Evolutionary conservation across 1,284 basidiomycete species (phyloP).

Genomic region (Dichomitus squalens): DNA sequence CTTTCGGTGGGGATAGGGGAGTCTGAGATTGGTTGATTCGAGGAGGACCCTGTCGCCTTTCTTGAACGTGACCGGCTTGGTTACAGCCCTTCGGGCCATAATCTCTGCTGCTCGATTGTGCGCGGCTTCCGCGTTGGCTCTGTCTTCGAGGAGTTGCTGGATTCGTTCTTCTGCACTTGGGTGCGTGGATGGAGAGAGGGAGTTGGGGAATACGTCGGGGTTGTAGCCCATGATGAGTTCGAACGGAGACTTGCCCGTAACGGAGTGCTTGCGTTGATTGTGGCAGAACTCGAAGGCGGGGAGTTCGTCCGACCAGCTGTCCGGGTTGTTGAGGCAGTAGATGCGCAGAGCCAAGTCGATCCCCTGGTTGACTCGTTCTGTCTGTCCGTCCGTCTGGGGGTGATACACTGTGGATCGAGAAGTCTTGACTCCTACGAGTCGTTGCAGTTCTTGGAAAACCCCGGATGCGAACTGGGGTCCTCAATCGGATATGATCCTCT

Average conservation of each 20-base stretch:
- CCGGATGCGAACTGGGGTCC: too few species aligned
- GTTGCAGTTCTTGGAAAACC: too few species aligned
- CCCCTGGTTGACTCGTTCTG: constrained; percentile 34
- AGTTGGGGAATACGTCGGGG: not conserved
- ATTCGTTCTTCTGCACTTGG: not conserved
- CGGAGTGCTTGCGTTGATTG: not conserved
- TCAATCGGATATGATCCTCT: too few species aligned
- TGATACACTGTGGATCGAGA: constrained; percentile 37
- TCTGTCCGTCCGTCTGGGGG: constrained; percentile 37
- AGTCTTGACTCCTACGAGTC: too few species aligned
- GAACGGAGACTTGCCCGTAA: not conserved
- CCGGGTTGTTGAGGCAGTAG: constrained; percentile 26
- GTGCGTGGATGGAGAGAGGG: not conserved
- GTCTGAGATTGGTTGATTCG: not conserved
- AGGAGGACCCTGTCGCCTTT: constrained; percentile 9
- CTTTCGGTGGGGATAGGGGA: not conserved
- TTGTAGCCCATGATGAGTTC: not conserved
- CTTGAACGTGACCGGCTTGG: not conserved
- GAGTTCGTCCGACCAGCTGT: constrained; percentile 5
- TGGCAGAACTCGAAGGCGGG: not conserved
- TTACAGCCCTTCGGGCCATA: not conserved
- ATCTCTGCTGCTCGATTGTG: not conserved
- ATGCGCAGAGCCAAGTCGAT: constrained; percentile 30
- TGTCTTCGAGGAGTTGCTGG: not conserved
- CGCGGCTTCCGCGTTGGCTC: not conserved